Base-by-base conservation (phyloP, 2,329 filamentous ascomycete genomes). In the Diaporthe ilicicola region DNA sequence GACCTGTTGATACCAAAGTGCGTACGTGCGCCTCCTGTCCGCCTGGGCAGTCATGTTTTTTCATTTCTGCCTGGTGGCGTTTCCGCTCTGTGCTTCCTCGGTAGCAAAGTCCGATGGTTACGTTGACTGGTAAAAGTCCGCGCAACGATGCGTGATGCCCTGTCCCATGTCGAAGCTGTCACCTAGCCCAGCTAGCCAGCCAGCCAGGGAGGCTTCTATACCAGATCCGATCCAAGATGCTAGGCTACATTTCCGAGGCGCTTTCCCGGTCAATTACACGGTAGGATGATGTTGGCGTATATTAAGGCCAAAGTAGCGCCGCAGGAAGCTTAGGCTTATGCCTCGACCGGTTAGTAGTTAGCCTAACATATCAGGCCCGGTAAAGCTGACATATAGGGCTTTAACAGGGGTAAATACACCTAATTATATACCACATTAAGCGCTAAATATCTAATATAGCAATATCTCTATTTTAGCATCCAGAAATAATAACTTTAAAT, bases 141-240 rank as follows among this genome's bases (percentile, higher is more conserved):
- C 56, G 56, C 22, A 9, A 39, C 56, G 42, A 48, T 24, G 59
- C 34, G 32, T 48, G 42, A 46, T 29, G 59, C 19, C 59, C 19
- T 29, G 56, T 48, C 24, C 56, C 46, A 27, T 17, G 59, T 48
- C 9, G 5, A 37, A 17, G 59, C 56, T 34, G 56, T 46, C 56
- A 46, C 27, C 56, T 13, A 37, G 42, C n/a, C n/a, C n/a, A n/a
- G n/a, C n/a, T n/a, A n/a, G n/a, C n/a, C n/a, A n/a, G n/a, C 56
- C 29, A 48, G 42, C 12, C 12, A 48, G 59, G 59, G 27, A 62
- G 39, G 42, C 27, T n/a, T 62, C 59, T 24, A 48, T 62, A 48
- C 59, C 59, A 62, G 59, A 62, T 62, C 59, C 59, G 59, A 62
- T 62, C 59, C 34, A 62, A 62, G 59, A 62, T 62, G 59, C 59